These are phyloP conservation scores for Sanghuangporus baumii DNA, from an alignment of 1,284 basidiomycete species.

Conservation along the genomic window DNA sequence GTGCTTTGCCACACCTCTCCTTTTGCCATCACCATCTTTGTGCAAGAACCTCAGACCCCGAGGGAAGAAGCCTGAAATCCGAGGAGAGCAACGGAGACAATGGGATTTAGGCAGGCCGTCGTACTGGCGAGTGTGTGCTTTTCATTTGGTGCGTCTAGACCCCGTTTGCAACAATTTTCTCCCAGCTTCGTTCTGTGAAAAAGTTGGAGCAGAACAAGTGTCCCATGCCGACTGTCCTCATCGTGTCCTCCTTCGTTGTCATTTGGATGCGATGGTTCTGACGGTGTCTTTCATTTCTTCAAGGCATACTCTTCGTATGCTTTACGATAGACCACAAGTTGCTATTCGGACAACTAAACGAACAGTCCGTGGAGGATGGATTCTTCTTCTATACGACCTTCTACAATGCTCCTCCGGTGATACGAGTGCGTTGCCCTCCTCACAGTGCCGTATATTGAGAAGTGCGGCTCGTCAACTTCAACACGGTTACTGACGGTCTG, in stretches of 20 bases:
- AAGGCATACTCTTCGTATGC: conserved; percentile 85
- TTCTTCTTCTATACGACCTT: conserved; percentile 87
- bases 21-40: not conserved
- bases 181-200: not conserved
- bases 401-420: conserved; percentile 83
- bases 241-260: not conserved
- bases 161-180: not conserved
- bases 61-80: not conserved
- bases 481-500: not conserved
- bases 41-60: not conserved
- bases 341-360: conserved; percentile 60
- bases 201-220: not conserved
- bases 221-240: not conserved
- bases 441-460: not conserved
- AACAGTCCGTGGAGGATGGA: conserved; percentile 64
- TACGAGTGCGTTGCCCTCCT: conserved; percentile 55
- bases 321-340: conserved; percentile 82
- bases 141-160: conserved; percentile 47
- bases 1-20: not conserved
- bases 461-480: not conserved
- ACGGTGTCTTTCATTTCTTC: not conserved
- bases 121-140: conserved; percentile 80
- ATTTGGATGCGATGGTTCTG: conserved; percentile 7
- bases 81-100: conserved; percentile 26
- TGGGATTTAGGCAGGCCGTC: conserved; percentile 84